Evolutionary conservation across 192 early-diverging fungal species (phyloP), one percentile per base, ranked within the genome.

Genomic region (Mortierella hygrophila): DNA sequence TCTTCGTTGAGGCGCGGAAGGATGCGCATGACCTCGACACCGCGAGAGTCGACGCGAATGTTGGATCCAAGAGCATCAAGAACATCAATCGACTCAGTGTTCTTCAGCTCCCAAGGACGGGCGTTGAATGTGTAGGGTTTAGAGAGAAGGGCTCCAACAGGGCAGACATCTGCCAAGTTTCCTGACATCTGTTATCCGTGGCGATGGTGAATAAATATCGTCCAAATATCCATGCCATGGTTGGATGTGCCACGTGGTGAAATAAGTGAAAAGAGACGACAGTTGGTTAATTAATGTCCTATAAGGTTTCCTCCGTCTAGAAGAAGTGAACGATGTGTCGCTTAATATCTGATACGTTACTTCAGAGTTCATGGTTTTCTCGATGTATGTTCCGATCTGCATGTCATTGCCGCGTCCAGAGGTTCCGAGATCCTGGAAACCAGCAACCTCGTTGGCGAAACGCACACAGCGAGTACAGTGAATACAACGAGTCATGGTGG

Each of bases 401-500:
- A 99, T 97, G 86, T 98, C 96, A 87, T 97, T 98, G 80, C 98
- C 98, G 65, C 98, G 92, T 29, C 98, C 98, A 68, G 94, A 94
- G 16, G 98, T 98, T 72, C 98, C 98, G 68, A 99, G 94, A 88
- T 99, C 98, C 75, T 93, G 92, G 35, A 96, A 96, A 37, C 98
- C 98, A 49, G 97, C 98, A 73, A 99, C 96, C 90, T 99, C 98
- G 90, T 98, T 99, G 54, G 98, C 94, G 70, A 99, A 99, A 76
- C 98, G 95, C 73, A 99, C 98, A 80, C 98, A 99, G 47, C 98
- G 95, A n/a, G 98, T 99, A 93, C 98, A 99, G 82, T 99, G 98
- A 89, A 99, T 99, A 92, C 98, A 99, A 70, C 98, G 94, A 57
- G 95, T 99, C 98, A 99, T 99, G 63, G 93, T 93, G 26, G 98